Evolutionary conservation across 176 grass and related monocot species (phyloP), one percentile per base, ranked within the genome.

Genomic region (Carex parvula): DNA sequence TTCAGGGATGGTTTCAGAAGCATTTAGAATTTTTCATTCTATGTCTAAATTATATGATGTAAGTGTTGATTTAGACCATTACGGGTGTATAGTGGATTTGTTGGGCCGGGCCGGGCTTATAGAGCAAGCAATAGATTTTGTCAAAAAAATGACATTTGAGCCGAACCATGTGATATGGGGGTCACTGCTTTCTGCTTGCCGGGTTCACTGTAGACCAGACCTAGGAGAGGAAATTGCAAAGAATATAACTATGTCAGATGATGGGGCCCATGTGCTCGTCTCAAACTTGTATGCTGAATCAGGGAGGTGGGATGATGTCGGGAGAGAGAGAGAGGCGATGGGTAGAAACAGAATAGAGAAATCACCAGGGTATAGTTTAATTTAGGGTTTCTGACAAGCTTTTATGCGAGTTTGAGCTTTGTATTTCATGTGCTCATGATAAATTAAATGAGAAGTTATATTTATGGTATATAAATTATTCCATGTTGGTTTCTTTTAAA

Each of bases 81-180:
- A 92, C 65, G 89, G 92, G 60, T 97, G 90, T 52, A 81, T 97
- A 79, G 86, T 92, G n/a, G 94, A 97, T 89, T 89, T 97, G 72
- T 70, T 97, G 79, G 84, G 84, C 39, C 91, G 87, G 88, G 87
- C 95, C 54, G 92, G 92, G 52, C 64, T 92, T 18, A 66, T 94
- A 79, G 89, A 89, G 12, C 87, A 94, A 88, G 92, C 95, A 81
- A 72, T 87, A 72, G 74, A 90, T 74, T 91, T 94, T 87, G 76
- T 94, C 22, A 84, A 88, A 35, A 92, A 87, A 33, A 97, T 94
- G 87, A 87, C 92, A 73, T 30, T 88, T 84, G 66, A 88, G 18
- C 73, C 87, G 4, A 97, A 94, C 83, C 48, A 78, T 88, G 89
- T 97, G 67, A 91, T 92, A 65, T 94, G 88, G 89, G 90, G 92